Evolutionary conservation across 2,329 filamentous ascomycete genomes (phyloP), one percentile per base, ranked within the genome.

Genomic region (Epichloe hybrida): DNA sequence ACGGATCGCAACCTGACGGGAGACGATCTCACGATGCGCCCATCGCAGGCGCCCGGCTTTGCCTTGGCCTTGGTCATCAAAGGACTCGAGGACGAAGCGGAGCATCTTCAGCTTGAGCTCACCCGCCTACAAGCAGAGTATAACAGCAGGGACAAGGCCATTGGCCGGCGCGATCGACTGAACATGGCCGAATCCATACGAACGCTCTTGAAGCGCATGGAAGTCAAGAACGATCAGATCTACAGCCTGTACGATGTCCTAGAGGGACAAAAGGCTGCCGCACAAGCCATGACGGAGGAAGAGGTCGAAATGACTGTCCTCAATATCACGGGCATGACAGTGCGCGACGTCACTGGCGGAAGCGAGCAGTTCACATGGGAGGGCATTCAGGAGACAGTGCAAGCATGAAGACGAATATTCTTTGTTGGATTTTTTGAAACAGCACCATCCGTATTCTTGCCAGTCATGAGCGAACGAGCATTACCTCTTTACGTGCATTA

Each of bases 51-150:
- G 1, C 88, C 88, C 0, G 80, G 77, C 4, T 68, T 83, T 42
- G 88, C 88, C 9, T 77, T 95, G 23, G 84, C 86, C 7, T 79
- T 83, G n/a, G 86, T 95, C 21, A 83, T 95, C 64, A 93, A 94
- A 67, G 77, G 81, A 7, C 71, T 94, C 3, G 75, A 87, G 57
- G 88, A 94, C 62, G 89, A 95, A 64, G 76, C 90, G 43, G 75
- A 76, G 12, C 86, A 94, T 62, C 69, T 94, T 49, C 84, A 86
- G 65, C 74, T 84, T 57, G 76, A 84, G 59, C 75, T 89, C n/a
- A 71, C 76, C 0, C 66, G 74, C 36, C 75, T 80, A 52, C 79
- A 84, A 58, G 72, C 72, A 3, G 68, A 75, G 38, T 88, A 88
- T 65, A 80, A 81, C 56, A 71, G 71, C 21, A 78, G 81, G 51